These are phyloP conservation scores for Yamadazyma mexicana DNA, from an alignment of 1,139 yeast genomes.

Conservation along the genomic window DNA sequence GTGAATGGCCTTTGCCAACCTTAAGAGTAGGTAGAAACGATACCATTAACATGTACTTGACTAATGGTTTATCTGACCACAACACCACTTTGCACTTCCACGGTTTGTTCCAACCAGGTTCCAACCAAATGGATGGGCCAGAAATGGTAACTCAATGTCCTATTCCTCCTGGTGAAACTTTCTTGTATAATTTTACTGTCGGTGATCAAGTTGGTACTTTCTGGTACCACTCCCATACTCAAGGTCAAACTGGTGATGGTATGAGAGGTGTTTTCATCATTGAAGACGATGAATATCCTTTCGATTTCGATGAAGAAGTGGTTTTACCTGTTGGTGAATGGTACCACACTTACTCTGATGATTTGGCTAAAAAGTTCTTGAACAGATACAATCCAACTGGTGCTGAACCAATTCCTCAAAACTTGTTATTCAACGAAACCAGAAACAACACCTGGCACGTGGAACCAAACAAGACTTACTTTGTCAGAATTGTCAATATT, in stretches of 20 bases:
- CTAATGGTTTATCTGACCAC: conserved; percentile 53
- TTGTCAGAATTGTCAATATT: conserved; percentile 60
- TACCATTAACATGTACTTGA: conserved; percentile 55
- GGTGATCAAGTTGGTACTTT: conserved; percentile 68
- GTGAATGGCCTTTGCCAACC: conserved; percentile 72
- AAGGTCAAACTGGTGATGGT: conserved; percentile 78
- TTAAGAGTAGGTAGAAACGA: conserved; percentile 67
- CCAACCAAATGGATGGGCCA: conserved; percentile 75
- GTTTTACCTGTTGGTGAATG: conserved; percentile 58
- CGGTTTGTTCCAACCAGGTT: conserved; percentile 65
- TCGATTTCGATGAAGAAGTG: conserved; percentile 63
- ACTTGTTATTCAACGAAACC: conserved; percentile 62
- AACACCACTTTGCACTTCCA: conserved; percentile 76
- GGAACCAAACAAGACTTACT: conserved; percentile 61
- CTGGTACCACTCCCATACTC: conserved; percentile 85
- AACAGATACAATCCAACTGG: conserved; percentile 76
- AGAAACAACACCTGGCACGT: conserved; percentile 58
- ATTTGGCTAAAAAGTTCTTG: conserved; percentile 48
- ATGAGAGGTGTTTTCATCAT: conserved; percentile 70
- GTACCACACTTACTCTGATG: conserved; percentile 54
- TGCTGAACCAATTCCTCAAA: conserved; percentile 78
- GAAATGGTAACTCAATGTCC: conserved; percentile 79
- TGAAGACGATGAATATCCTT: conserved; percentile 60
- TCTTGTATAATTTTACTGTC: conserved; percentile 64
- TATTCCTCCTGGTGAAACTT: conserved; percentile 63